These are phyloP conservation scores for Backusella morwellensis DNA, from an alignment of 192 early-diverging fungal species.

Conservation along the genomic window DNA sequence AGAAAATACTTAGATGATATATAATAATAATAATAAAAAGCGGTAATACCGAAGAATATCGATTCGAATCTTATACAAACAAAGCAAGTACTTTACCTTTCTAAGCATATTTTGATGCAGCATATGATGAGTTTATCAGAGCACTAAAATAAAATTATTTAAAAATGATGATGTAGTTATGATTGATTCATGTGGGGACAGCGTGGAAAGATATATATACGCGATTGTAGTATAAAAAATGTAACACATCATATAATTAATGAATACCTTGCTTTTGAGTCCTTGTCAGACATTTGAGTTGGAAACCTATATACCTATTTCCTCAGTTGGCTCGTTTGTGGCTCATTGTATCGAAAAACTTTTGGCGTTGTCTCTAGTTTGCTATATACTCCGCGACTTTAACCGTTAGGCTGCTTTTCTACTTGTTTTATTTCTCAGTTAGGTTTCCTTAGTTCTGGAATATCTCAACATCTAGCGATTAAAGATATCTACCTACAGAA, in stretches of 20 bases:
- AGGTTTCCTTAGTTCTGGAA: neutral
- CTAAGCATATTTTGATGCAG: neutral
- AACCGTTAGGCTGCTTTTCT: neutral
- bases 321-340: neutral
- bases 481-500: neutral
- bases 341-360: neutral
- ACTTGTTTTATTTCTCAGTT: neutral
- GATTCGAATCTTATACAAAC: conserved; percentile 2
- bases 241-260: neutral
- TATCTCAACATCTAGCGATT: neutral
- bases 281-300: conserved; percentile 6
- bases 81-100: neutral
- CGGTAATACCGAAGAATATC: neutral
- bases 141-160: neutral
- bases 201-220: neutral
- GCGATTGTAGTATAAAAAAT: neutral
- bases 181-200: neutral
- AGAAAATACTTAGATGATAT: neutral
- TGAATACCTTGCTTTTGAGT: neutral
- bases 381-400: neutral
- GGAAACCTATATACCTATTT: neutral
- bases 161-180: neutral
- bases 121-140: neutral
- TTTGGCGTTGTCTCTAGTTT: neutral
- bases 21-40: neutral